These are phyloP conservation scores for Phyllosticta ampelicida DNA, from an alignment of 2,329 filamentous ascomycete genomes.

Conservation along the genomic window DNA sequence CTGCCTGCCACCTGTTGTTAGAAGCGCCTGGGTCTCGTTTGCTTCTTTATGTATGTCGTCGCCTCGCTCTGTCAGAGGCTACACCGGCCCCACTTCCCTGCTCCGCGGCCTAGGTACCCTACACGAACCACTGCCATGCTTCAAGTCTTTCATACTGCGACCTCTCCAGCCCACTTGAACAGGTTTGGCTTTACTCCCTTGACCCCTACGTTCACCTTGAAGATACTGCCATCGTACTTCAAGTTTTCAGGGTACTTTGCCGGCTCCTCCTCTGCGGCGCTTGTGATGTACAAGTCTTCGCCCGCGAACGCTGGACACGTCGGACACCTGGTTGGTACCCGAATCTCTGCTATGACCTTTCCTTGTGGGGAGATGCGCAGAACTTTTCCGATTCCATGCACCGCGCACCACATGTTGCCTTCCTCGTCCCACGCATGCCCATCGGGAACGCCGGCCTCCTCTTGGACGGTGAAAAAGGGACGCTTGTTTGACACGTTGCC, in stretches of 20 bases:
- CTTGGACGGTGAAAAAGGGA: constrained; percentile 58
- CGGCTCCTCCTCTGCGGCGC: constrained; percentile 57
- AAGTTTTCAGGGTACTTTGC: constrained; percentile 52
- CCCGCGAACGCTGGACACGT: constrained; percentile 76
- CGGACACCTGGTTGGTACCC: constrained; percentile 64
- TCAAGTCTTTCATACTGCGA: background rate
- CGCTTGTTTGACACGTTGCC: constrained; percentile 58
- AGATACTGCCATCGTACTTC: constrained; percentile 59
- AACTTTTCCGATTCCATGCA: constrained; percentile 70
- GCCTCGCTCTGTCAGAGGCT: constrained; percentile 5
- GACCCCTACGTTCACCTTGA: constrained; percentile 64
- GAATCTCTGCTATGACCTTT: constrained; percentile 61
- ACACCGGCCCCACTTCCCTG: constrained; percentile 3
- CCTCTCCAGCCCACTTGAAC: constrained; percentile 19
- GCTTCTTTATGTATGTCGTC: background rate
- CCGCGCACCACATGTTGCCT: constrained; percentile 78
- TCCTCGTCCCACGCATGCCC: constrained; percentile 76
- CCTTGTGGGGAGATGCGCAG: constrained; percentile 62
- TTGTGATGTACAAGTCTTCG: constrained; percentile 66
- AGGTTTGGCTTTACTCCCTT: constrained; percentile 38
- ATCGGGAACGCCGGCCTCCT: constrained; percentile 52
- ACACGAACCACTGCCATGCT: background rate
- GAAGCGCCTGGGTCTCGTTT: background rate
- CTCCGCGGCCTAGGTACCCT: background rate
- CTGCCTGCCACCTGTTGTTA: background rate